phyloP scores from a whole-genome alignment of 192 early-diverging fungal genomes.

The Podochytrium sp. region DNA sequence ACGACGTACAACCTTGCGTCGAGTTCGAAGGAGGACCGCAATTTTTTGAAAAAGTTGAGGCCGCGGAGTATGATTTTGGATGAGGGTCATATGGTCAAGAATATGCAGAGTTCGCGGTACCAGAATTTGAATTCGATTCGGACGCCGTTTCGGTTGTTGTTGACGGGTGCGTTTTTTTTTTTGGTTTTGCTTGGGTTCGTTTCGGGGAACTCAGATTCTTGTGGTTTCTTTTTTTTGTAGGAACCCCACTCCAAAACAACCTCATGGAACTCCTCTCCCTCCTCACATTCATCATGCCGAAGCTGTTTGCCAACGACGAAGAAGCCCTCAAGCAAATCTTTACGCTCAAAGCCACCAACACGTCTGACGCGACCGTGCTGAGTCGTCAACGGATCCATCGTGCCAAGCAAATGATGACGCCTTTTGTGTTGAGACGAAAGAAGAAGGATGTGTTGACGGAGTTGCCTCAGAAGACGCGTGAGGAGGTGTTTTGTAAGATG shows the following conservation, averaged over 20 bases:
- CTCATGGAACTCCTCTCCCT: conserved; percentile 80
- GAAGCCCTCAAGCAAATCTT: conserved; percentile 61
- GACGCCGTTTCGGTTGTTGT: conserved; percentile 35
- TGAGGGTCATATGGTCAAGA: conserved; percentile 82
- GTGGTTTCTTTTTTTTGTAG: conserved; percentile 40
- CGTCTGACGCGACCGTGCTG: conserved; percentile 32
- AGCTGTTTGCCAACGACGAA: conserved; percentile 67
- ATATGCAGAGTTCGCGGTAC: conserved; percentile 77
- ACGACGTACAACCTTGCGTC: conserved; percentile 84
- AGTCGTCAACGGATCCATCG: conserved; percentile 67
- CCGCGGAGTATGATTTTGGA: conserved; percentile 81
- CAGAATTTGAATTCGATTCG: conserved; percentile 69
- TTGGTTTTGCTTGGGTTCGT: neutral
- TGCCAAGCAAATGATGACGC: conserved; percentile 82
- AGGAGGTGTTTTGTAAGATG: conserved; percentile 31
- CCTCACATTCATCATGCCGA: conserved; percentile 85
- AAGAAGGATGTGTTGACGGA: conserved; percentile 62
- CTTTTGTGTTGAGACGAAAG: conserved; percentile 84
- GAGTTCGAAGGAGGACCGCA: conserved; percentile 67
- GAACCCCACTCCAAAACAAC: conserved; percentile 95
- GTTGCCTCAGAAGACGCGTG: conserved; percentile 35
- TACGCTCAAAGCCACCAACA: conserved; percentile 53
- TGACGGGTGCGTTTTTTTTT: conserved; percentile 10
- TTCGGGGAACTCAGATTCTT: neutral
- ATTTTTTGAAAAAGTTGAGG: conserved; percentile 66